A percentile compares a stretch with the other conserved stretches of the same genome.
phyloP scores from a whole-genome alignment of 257 asterid genomes.

The Primulina huaijiensis region DNA sequence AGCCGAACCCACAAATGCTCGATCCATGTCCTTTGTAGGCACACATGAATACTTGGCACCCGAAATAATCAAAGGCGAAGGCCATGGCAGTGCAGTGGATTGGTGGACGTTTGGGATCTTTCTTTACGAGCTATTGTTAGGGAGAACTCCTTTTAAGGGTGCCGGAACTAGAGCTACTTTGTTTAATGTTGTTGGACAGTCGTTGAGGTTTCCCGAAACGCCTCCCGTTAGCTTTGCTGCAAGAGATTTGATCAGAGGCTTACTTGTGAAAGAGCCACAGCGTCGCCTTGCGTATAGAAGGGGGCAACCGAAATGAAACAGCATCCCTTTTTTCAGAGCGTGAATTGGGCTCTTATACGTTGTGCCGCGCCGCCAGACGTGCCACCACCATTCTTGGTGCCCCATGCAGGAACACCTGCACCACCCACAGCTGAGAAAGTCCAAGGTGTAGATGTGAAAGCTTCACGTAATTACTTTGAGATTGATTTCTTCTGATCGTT shows the following conservation, averaged over 20 bases:
- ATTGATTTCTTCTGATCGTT: slow-evolving; percentile 55
- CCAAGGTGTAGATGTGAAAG: slow-evolving; percentile 42
- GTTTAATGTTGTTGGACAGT: slow-evolving; percentile 70
- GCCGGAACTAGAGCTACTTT: slow-evolving; percentile 56
- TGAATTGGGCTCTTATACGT: slow-evolving; percentile 64
- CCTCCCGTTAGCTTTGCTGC: slow-evolving; percentile 66
- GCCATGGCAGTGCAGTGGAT: slow-evolving; percentile 71
- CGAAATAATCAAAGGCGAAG: slow-evolving; percentile 62
- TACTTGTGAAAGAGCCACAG: slow-evolving; percentile 64
- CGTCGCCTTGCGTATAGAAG: slow-evolving; percentile 65
- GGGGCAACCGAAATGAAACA: slow-evolving; percentile 69
- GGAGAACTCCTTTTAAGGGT: slow-evolving; percentile 63
- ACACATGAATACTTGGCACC: slow-evolving; percentile 70
- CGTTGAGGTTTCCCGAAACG: slow-evolving; percentile 54
- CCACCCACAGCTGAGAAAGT: slow-evolving; percentile 29
- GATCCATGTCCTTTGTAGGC: slow-evolving; percentile 72
- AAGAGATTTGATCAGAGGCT: slow-evolving; percentile 58
- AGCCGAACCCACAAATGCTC: slow-evolving; percentile 63
- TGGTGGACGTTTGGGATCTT: slow-evolving; percentile 74
- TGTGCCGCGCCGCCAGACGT: slow-evolving; percentile 67
- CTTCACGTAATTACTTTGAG: slow-evolving; percentile 59
- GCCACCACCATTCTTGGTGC: slow-evolving; percentile 41
- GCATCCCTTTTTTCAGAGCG: slow-evolving; percentile 58
- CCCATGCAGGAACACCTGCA: slow-evolving; percentile 26
- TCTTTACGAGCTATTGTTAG: slow-evolving; percentile 56